Evolutionary conservation across 2,329 filamentous ascomycete species (phyloP), one percentile per base, ranked within the genome.

Genomic region (Diaporthe nobilis): DNA sequence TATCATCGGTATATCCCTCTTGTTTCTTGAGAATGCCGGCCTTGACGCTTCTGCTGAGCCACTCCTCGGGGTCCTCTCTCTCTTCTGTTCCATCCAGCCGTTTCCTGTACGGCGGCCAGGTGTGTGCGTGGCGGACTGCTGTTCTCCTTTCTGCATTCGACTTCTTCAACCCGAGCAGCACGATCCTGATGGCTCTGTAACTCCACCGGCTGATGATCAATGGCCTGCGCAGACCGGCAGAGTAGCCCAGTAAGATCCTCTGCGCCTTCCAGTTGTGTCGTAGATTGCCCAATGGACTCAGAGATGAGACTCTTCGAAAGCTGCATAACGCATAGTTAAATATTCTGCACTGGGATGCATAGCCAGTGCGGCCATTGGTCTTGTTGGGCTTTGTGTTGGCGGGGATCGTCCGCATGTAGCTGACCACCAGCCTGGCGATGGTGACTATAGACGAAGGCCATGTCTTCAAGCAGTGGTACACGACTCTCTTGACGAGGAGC

Each of bases 81-180:
- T 91, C 91, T 80, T 93, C 91, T 77, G 90, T 88, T 1, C 91
- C 91, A 79, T 93, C 89, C 75, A 88, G 87, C 15, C 88, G 85
- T 51, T 86, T 84, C 73, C 90, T 83, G 82, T 91, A 92, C 0
- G 91, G 91, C 13, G 91, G 91, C 91, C 91, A 93, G 2, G 86
- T 86, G 68, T 87, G 85, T 2, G 85, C 83, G 73, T 90, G 86
- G 39, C 89, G 87, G 28, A 82, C 78, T 2, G 88, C 86, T 44
- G 86, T 87, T 47, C 85, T 86, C 20, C 81, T 83, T 81, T 93
- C 91, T 7, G 82, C 83, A 9, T 83, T 80, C 12, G 88, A 89
- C 79, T 91, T 92, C 58, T 86, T 85, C 73, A 89, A 84, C 3
- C 87, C 90, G 9, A 89, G 81, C 73, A 93, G 81, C 3, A 92